phyloP scores from a whole-genome alignment of 768 basidiomycete genomes.

The Cystofilobasidium macerans region DNA sequence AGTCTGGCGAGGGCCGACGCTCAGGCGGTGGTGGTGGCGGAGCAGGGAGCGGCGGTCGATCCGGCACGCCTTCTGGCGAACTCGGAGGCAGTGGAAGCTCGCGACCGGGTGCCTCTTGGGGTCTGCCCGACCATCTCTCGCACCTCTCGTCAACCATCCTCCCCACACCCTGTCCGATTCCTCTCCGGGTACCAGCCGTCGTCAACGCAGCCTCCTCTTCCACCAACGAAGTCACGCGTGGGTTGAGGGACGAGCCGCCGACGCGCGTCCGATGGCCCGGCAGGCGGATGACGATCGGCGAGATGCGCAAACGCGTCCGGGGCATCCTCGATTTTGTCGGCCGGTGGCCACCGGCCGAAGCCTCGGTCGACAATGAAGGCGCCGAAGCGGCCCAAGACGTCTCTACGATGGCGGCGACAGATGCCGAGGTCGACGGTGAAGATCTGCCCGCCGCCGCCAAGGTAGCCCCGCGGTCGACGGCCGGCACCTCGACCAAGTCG shows the following conservation, averaged over 20 bases:
- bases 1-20: conserved; percentile 52
- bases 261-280: conserved; percentile 80
- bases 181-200: conserved; percentile 54
- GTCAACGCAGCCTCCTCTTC: not conserved
- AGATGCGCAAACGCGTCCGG: conserved; percentile 37
- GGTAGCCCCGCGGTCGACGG: too few relatives aligned
- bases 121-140: conserved; percentile 81
- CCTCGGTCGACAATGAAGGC: not conserved
- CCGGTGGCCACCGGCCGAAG: conserved; percentile 42
- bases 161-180: conserved; percentile 57
- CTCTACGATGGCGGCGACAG: not conserved
- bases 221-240: not conserved
- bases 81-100: too few relatives aligned
- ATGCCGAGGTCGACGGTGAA: not conserved
- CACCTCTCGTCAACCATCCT: conserved; percentile 68
- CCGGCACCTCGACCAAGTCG: not conserved
- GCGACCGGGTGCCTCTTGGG: conserved; percentile 49
- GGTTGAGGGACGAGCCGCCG: conserved; percentile 33
- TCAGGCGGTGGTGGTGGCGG: conserved; percentile 52
- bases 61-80: conserved; percentile 13
- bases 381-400: too few relatives aligned
- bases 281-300: conserved; percentile 52
- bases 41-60: too few relatives aligned
- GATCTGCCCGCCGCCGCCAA: not conserved
- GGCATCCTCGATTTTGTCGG: conserved; percentile 90